A percentile compares a stretch with the other conserved stretches of the same genome.
phyloP scores from a whole-genome alignment of 192 early-diverging fungal genomes.

The Mortierella claussenii region DNA sequence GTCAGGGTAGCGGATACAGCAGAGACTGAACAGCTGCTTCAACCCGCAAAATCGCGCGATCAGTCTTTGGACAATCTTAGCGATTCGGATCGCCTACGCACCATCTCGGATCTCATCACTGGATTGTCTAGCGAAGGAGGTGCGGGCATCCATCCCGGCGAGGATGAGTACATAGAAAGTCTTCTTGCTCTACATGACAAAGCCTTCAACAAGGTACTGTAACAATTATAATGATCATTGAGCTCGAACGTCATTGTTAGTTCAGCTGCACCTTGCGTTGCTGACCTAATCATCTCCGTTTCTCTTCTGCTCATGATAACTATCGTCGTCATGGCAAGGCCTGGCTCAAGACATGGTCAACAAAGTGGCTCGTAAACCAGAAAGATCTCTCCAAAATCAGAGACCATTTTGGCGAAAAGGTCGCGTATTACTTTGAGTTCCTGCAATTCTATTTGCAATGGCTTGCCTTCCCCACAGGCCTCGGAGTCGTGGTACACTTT shows the following conservation, averaged over 20 bases:
- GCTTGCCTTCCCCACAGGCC: slow-evolving; percentile 72
- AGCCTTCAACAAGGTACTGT: slow-evolving; percentile 75
- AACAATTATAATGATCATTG: not conserved
- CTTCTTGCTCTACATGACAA: slow-evolving; percentile 86
- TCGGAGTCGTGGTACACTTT: slow-evolving; percentile 72
- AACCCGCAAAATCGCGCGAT: slow-evolving; percentile 26
- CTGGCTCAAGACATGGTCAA: slow-evolving; percentile 86
- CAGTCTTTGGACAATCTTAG: slow-evolving; percentile 39
- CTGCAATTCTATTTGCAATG: slow-evolving; percentile 88
- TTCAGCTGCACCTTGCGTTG: not conserved
- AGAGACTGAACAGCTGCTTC: slow-evolving; percentile 21
- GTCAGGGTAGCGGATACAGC: slow-evolving; percentile 60
- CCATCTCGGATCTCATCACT: slow-evolving; percentile 74
- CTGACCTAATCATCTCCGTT: not conserved
- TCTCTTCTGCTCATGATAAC: no score
- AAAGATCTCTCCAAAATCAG: slow-evolving; percentile 80
- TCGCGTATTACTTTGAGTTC: slow-evolving; percentile 95
- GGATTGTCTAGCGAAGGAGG: slow-evolving; percentile 66
- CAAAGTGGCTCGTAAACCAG: slow-evolving; percentile 80
- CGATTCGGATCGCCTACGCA: slow-evolving; percentile 67
- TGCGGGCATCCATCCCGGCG: slow-evolving; percentile 63
- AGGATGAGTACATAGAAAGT: slow-evolving; percentile 68
- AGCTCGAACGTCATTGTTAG: not conserved
- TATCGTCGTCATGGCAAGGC: slow-evolving; percentile 52
- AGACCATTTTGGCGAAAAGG: slow-evolving; percentile 89